A percentile compares a stretch with the other conserved stretches of the same genome.
phyloP scores from a whole-genome alignment of 2,329 filamentous ascomycete genomes.

The Stemphylium beticola region DNA sequence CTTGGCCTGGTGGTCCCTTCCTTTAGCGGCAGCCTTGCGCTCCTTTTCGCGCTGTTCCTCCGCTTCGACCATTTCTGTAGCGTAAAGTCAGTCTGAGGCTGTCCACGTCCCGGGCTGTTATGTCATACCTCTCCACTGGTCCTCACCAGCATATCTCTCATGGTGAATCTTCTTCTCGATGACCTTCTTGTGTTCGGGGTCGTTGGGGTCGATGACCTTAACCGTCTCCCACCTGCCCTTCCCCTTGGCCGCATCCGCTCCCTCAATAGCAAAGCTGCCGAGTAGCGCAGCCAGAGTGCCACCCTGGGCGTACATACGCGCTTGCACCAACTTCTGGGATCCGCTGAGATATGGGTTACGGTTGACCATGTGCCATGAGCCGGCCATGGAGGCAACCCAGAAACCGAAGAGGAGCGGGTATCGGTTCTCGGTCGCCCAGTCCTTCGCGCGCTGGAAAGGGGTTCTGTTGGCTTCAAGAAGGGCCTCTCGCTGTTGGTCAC shows the following conservation, averaged over 20 bases:
- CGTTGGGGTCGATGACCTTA: conserved; percentile 77
- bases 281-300: conserved; percentile 84
- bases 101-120: not conserved
- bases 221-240: conserved; percentile 84
- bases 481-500: conserved; percentile 43
- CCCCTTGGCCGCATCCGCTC: conserved; percentile 76
- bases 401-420: conserved; percentile 84
- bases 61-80: conserved; percentile 77
- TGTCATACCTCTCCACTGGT: conserved; percentile 84
- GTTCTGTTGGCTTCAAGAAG: conserved; percentile 62
- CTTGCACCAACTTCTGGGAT: conserved; percentile 89
- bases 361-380: conserved; percentile 76
- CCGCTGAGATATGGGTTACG: conserved; percentile 76
- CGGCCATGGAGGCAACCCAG: conserved; percentile 81
- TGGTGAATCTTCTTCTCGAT: conserved; percentile 89
- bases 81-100: conserved; percentile 22
- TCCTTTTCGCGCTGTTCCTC: conserved; percentile 70
- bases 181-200: conserved; percentile 80
- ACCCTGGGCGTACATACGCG: conserved; percentile 91
- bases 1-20: conserved; percentile 24
- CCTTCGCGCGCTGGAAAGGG: conserved; percentile 65
- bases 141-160: conserved; percentile 85
- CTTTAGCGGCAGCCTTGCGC: conserved; percentile 48
- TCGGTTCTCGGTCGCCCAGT: conserved; percentile 79
- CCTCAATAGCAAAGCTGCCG: conserved; percentile 82